Percentiles rank a stretch among this genome's conserved stretches.
Conservation (phyloP, 495 filamentous ascomycete genomes). For the Aspergillus cristatus region DNA sequence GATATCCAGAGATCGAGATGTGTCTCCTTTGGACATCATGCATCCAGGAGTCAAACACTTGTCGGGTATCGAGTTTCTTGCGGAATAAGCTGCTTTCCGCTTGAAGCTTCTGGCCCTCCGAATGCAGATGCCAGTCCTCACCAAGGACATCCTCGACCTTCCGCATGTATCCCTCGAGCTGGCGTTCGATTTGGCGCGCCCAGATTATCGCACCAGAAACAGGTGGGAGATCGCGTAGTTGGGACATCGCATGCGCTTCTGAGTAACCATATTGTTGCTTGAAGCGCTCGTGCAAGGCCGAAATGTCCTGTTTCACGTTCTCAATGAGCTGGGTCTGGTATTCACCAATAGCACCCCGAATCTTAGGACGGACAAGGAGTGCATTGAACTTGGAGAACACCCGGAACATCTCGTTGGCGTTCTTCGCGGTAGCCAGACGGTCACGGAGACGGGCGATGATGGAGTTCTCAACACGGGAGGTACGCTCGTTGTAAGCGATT, state of each 20-base stretch:
- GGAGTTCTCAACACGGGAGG: conserved; percentile 93
- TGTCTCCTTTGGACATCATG: conserved; percentile 78
- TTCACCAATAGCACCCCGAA: conserved; percentile 91
- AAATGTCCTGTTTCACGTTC: conserved; percentile 92
- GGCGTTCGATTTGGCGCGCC: conserved; percentile 92
- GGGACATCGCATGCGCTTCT: conserved; percentile 95
- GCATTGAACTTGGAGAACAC: conserved; percentile 99
- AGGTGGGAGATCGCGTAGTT: conserved; percentile 87
- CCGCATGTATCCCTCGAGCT: conserved; percentile 92
- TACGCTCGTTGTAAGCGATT: conserved; percentile 91
- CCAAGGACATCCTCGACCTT: conserved; percentile 94
- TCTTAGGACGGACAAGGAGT: conserved; percentile 93
- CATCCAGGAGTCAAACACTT: conserved; percentile 91
- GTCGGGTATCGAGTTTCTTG: conserved; percentile 88
- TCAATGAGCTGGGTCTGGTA: conserved; percentile 97
- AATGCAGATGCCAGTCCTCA: conserved; percentile 83
- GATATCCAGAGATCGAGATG: conserved; percentile 78
- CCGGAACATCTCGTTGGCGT: conserved; percentile 97
- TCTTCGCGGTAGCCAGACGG: conserved; percentile 87
- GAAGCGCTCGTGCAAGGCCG: conserved; percentile 87
- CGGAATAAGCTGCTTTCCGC: conserved; percentile 82
- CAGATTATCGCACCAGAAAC: conserved; percentile 95
- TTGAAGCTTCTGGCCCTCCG: conserved; percentile 90
- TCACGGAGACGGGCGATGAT: conserved; percentile 94
- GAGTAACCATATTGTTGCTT: conserved; percentile 98